Conservation (phyloP, 164 flowering plant genomes). For the Euptelea pleiosperma region DNA sequence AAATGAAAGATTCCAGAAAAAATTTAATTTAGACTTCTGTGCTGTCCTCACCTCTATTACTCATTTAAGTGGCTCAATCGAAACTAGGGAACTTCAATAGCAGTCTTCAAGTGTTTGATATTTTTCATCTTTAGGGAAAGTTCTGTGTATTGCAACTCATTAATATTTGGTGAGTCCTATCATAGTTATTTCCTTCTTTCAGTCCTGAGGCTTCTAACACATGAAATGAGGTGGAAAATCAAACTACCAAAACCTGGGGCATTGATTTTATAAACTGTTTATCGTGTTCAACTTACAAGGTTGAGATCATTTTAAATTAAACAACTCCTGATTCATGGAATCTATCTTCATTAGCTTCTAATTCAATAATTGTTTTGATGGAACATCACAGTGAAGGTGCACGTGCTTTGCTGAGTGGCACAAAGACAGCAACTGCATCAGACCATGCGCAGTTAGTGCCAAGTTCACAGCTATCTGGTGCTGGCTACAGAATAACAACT, state of each 20-base stretch:
- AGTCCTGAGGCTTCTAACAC: neutral
- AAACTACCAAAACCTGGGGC: neutral
- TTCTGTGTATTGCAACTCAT: too few relatives aligned
- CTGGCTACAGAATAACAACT: constrained; percentile 28
- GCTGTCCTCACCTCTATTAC: too few relatives aligned
- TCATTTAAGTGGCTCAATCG: too few relatives aligned
- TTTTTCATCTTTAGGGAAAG: too few relatives aligned
- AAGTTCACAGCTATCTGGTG: constrained; percentile 1
- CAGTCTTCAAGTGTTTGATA: too few relatives aligned
- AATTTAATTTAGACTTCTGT: too few relatives aligned
- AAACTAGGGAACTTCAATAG: too few relatives aligned
- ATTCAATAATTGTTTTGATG: constrained; percentile 5
- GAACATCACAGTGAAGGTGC: constrained; percentile 33
- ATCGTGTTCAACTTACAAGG: too few relatives aligned
- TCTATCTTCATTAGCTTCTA: constrained; percentile 2
- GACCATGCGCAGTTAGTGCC: neutral
- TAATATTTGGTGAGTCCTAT: neutral
- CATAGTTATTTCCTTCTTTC: neutral
- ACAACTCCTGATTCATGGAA: neutral
- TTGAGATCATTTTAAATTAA: neutral
- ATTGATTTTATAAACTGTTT: too few relatives aligned
- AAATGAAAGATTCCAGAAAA: too few relatives aligned
- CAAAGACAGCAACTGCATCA: constrained; percentile 5
- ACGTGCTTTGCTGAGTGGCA: constrained; percentile 24
- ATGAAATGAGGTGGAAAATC: neutral